A percentile compares a stretch with the other conserved stretches of the same genome.
Conservation (phyloP, 2,329 filamentous ascomycete species). For the Hymenoscyphus albidus region DNA sequence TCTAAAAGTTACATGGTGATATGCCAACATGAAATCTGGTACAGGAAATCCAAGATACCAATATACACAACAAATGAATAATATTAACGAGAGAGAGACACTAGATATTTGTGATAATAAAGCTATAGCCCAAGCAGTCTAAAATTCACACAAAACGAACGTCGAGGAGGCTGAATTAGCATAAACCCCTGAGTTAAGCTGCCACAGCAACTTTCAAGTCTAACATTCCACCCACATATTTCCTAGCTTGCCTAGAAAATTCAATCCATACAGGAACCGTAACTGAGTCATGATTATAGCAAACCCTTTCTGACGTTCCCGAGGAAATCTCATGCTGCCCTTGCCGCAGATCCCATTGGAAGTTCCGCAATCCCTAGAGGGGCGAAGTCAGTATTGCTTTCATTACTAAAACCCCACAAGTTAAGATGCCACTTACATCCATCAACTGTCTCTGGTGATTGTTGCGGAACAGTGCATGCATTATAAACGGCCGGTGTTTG, state of each 20-base stretch:
- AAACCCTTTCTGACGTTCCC: not conserved
- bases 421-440: slow-evolving; percentile 40
- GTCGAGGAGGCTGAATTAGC: not conserved
- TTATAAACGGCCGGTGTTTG: slow-evolving; percentile 45
- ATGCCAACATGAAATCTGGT: no score
- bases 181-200: not conserved
- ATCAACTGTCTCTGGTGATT: slow-evolving; percentile 47
- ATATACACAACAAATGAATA: not conserved
- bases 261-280: not conserved
- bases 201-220: not conserved
- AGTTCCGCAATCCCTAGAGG: not conserved
- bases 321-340: slow-evolving; percentile 2
- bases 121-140: not conserved
- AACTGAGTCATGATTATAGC: not conserved
- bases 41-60: no score
- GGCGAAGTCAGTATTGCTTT: not conserved
- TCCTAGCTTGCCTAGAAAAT: not conserved
- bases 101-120: not conserved
- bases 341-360: not conserved
- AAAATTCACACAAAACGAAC: slow-evolving; percentile 1
- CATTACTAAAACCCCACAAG: not conserved
- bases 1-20: no score
- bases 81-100: not conserved
- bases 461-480: slow-evolving; percentile 44
- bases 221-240: not conserved